Percentiles rank a stretch among this genome's conserved stretches.
These are phyloP conservation scores for Magnolia changhungtana DNA, from an alignment of 164 flowering plant genomes.

Conservation along the genomic window DNA sequence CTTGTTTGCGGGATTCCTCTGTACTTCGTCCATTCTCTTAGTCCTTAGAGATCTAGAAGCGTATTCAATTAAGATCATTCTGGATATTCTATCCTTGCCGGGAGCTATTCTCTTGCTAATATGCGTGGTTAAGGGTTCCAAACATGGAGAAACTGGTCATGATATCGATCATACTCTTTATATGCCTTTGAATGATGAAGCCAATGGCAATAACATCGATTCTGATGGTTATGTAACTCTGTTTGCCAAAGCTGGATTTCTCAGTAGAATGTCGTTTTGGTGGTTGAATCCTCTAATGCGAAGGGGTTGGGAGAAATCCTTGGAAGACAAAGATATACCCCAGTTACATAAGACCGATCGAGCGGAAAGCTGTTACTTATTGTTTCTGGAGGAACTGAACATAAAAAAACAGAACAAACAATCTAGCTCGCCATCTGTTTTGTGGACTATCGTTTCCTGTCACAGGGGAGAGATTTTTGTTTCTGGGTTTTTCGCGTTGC, in stretches of 20 bases:
- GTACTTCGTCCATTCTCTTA: conserved; percentile 30
- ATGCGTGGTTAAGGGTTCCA: conserved; percentile 23
- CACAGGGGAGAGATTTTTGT: conserved; percentile 42
- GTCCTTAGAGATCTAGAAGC: conserved; percentile 20
- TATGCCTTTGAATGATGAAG: conserved; percentile 27
- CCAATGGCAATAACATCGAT: conserved; percentile 12
- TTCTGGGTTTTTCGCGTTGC: conserved; percentile 61
- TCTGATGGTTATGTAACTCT: conserved; percentile 33
- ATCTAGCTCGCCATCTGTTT: conserved; percentile 28
- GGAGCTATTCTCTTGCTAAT: conserved; percentile 53
- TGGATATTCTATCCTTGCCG: conserved; percentile 44
- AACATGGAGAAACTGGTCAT: conserved; percentile 9
- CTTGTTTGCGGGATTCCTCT: conserved; percentile 38
- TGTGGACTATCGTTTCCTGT: conserved; percentile 35
- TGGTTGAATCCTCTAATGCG: conserved; percentile 67
- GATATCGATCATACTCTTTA: conserved; percentile 13
- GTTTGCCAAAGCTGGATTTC: conserved; percentile 46
- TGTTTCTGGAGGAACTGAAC: conserved; percentile 32
- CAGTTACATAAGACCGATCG: conserved; percentile 35
- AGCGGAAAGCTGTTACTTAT: conserved; percentile 43
- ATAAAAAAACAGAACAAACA: conserved; percentile 21
- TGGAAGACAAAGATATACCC: conserved; percentile 53
- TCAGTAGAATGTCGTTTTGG: conserved; percentile 53
- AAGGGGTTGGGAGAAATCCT: conserved; percentile 42
- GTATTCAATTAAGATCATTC: conserved; percentile 22